Evolutionary conservation across 2,329 filamentous ascomycete genomes (phyloP), one percentile per base, ranked within the genome.

Genomic region (Zalaria sp.): DNA sequence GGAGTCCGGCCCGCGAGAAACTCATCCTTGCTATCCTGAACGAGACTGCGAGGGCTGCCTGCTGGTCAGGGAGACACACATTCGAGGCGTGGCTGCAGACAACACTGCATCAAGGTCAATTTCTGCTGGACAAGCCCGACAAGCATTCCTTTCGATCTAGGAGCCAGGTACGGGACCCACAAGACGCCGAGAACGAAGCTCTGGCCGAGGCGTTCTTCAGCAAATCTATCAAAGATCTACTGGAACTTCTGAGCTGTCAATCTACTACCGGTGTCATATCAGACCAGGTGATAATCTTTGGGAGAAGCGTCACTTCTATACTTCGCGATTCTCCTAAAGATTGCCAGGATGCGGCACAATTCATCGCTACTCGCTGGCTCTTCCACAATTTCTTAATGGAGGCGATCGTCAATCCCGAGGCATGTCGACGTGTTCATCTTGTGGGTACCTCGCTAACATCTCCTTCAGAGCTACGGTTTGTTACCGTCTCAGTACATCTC

Each of bases 81-180:
- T 79, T 98, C 69, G 88, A 95, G 63, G 83, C 86, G 63, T 96
- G 89, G 59, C 74, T 98, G 8, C 91, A 94, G 83, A 84, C 91
- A 57, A 85, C 93, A 46, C 74, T 98, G 28, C 85, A 94, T 62
- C 83, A 93, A 53, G 91, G 91, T 50, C 82, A 87, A 34, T 95
- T 95, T 57, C 69, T 96, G 43, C 70, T 95, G 51, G 87, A 94
- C 55, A 80, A 83, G 55, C 79, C 84, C 53, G 83, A 88, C 59
- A 82, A 87, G 55, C 81, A 85, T 52, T 73, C 61, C 5, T 55
- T 82, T 47, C 75, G 79, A 31, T 78, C 79, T 46, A 71, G 81
- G 48, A 73, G 81, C 4, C 79, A 86, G 61, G 67, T 83, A 34
- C 79, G 81, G 42, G 72, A 79, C 47, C 83, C 83, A 66, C 79